Conservation (phyloP, 331 rosid species). For the Cydonia oblonga region DNA sequence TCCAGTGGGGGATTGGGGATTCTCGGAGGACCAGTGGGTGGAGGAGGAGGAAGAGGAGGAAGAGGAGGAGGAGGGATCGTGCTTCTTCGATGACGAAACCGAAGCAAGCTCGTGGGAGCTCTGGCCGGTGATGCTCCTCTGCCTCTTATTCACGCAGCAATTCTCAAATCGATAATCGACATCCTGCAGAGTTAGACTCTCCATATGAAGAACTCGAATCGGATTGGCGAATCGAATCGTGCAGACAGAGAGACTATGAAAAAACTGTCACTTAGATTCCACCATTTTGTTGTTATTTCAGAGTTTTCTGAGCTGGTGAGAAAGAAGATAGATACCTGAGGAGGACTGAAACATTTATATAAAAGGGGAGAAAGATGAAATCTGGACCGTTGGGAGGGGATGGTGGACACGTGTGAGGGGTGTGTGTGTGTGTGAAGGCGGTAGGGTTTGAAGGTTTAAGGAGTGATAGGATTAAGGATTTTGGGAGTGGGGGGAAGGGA, state of each 20-base stretch:
- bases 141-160: slow-evolving; percentile 10
- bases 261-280: neutral
- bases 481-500: neutral
- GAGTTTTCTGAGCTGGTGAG: neutral
- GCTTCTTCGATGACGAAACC: neutral
- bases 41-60: neutral
- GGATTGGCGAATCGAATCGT: neutral
- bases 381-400: neutral
- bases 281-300: neutral
- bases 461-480: neutral
- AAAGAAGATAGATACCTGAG: neutral
- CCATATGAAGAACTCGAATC: neutral
- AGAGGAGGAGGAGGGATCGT: neutral
- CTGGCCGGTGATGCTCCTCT: neutral
- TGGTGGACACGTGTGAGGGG: no score
- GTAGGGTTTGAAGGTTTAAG: neutral
- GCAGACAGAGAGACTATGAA: neutral
- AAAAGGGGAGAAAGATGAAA: neutral
- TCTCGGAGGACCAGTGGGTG: neutral
- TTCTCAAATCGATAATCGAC: neutral
- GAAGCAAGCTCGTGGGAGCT: neutral
- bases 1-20: neutral
- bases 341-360: neutral
- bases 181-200: slow-evolving; percentile 3
- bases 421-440: neutral